A percentile compares a stretch with the other conserved stretches of the same genome.
These are phyloP conservation scores for Coccomyxa sp. DNA, from an alignment of 139 green algal species.

Conservation along the genomic window DNA sequence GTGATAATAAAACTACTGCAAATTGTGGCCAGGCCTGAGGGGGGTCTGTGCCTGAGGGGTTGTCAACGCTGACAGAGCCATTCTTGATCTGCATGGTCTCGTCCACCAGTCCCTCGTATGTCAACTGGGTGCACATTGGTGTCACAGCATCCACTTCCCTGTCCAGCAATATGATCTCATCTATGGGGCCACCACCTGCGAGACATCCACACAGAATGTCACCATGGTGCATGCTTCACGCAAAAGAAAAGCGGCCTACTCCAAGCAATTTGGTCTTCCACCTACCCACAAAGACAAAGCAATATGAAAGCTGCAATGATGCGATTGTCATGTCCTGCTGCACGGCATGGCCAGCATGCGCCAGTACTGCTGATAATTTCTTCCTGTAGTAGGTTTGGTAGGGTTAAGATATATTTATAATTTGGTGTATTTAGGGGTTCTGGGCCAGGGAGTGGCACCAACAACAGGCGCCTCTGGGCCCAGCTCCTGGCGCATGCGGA, in stretches of 20 bases:
- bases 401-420: too few relatives aligned
- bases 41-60: not conserved
- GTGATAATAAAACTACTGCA: too few relatives aligned
- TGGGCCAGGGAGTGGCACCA: too few relatives aligned
- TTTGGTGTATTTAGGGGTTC: too few relatives aligned
- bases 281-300: too few relatives aligned
- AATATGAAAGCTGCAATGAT: not conserved
- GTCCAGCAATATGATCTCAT: constrained; percentile 74
- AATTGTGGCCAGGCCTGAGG: not conserved
- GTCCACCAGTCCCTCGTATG: constrained; percentile 94
- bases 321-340: too few relatives aligned
- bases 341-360: too few relatives aligned
- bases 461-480: constrained; percentile 14
- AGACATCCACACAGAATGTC: not conserved
- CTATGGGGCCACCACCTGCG: constrained; percentile 28
- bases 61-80: constrained; percentile 10
- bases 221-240: too few relatives aligned
- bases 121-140: constrained; percentile 90
- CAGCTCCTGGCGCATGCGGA: constrained; percentile 65
- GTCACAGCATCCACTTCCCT: constrained; percentile 82
- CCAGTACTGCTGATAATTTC: too few relatives aligned
- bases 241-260: too few relatives aligned
- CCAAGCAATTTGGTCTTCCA: too few relatives aligned
- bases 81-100: constrained; percentile 79
- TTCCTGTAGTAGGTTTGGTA: too few relatives aligned